These are phyloP conservation scores for Colletotrichum echinochloae DNA, from an alignment of 2,329 filamentous ascomycete genomes.

Conservation along the genomic window DNA sequence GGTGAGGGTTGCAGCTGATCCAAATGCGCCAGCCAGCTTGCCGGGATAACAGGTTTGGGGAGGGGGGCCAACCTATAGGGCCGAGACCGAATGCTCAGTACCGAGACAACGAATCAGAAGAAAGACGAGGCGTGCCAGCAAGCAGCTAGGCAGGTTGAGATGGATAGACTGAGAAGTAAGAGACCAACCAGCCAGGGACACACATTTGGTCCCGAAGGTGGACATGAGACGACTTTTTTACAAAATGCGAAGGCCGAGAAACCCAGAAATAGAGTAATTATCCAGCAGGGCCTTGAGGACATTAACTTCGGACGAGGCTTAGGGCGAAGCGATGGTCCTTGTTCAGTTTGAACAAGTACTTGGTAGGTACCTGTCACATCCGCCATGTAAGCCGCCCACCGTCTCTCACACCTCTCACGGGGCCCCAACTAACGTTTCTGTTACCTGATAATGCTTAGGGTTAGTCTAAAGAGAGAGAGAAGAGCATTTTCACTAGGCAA, in stretches of 20 bases:
- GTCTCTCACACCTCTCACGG: not conserved
- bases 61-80: slow-evolving; percentile 7
- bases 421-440: slow-evolving; percentile 16
- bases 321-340: slow-evolving; percentile 3
- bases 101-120: slow-evolving; percentile 30
- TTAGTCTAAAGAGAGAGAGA: slow-evolving; percentile 11
- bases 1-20: slow-evolving; percentile 5
- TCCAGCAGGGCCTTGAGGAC: slow-evolving; percentile 3
- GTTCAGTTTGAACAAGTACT: slow-evolving; percentile 19
- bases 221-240: slow-evolving; percentile 16
- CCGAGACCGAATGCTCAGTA: not conserved
- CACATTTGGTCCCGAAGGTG: not conserved
- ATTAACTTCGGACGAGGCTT: slow-evolving; percentile 1
- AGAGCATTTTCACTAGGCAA: slow-evolving; percentile 17
- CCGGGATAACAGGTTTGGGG: slow-evolving; percentile 5
- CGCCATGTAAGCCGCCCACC: not conserved
- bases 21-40: slow-evolving; percentile 1
- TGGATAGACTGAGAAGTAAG: slow-evolving; percentile 3
- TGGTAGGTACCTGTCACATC: slow-evolving; percentile 12
- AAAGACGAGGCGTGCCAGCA: slow-evolving; percentile 13
- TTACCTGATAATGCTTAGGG: slow-evolving; percentile 20
- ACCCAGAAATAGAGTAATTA: slow-evolving; percentile 20
- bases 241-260: not conserved
- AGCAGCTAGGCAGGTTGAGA: not conserved
- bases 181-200: not conserved